Evolutionary conservation across 1,284 basidiomycete species (phyloP).

Genomic region (Irpex rosettiformis): DNA sequence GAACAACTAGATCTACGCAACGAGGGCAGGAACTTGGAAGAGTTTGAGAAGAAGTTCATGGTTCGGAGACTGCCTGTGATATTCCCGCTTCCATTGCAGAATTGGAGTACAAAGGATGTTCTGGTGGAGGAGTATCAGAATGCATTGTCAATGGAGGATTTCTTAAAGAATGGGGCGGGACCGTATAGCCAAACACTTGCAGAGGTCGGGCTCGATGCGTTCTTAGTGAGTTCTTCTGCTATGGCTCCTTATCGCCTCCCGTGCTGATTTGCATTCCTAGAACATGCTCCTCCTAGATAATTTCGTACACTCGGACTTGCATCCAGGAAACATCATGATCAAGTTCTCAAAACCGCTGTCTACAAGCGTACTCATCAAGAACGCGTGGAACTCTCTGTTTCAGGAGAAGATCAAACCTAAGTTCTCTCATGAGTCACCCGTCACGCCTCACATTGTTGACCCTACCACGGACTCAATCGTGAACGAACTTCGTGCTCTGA

Average conservation of each 20-base stretch:
- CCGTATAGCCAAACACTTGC: slow-evolving; percentile 90
- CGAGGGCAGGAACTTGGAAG: slow-evolving; percentile 86
- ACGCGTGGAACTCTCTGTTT: slow-evolving; percentile 45
- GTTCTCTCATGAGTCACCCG: slow-evolving; percentile 36
- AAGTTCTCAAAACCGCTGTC: slow-evolving; percentile 86
- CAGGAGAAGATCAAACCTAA: slow-evolving; percentile 26
- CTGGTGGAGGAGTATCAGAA: slow-evolving; percentile 94
- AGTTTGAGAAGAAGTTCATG: slow-evolving; percentile 87
- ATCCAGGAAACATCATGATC: slow-evolving; percentile 97
- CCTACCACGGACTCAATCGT: slow-evolving; percentile 61
- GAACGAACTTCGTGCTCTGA: slow-evolving; percentile 56
- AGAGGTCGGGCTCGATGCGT: slow-evolving; percentile 92
- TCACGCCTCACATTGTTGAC: slow-evolving; percentile 27
- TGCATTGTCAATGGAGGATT: slow-evolving; percentile 87
- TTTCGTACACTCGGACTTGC: slow-evolving; percentile 94
- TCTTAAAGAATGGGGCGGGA: slow-evolving; percentile 87
- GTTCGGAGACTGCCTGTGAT: slow-evolving; percentile 77
- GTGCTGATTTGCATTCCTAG: slow-evolving; percentile 34
- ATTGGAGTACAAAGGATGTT: slow-evolving; percentile 79
- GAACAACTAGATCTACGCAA: slow-evolving; percentile 90
- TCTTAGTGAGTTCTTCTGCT: slow-evolving; percentile 59
- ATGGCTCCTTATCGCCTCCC: not conserved
- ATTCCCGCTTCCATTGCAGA: slow-evolving; percentile 85
- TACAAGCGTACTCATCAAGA: slow-evolving; percentile 54
- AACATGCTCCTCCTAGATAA: slow-evolving; percentile 99